These are phyloP conservation scores for Phytophthora nicotianae DNA, from an alignment of 352 stramenopile genomes.

Conservation along the genomic window DNA sequence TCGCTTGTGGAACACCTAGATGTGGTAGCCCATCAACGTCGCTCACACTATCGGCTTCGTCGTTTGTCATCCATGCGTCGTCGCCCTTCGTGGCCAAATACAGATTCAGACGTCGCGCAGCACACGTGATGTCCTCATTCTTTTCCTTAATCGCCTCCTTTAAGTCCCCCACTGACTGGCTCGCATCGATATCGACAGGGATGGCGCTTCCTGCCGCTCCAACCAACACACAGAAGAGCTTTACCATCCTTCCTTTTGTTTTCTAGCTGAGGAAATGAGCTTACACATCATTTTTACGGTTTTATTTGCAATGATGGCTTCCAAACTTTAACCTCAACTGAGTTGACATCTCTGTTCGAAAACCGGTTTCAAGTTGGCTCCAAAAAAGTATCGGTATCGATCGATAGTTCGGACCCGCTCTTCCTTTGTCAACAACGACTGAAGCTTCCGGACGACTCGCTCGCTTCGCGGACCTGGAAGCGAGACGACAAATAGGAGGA, in stretches of 20 bases:
- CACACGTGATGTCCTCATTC: not conserved
- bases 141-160: conserved; percentile 2
- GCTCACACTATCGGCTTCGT: not conserved
- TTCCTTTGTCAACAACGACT: conserved; percentile 26
- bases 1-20: not conserved
- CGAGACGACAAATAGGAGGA: conserved; percentile 26
- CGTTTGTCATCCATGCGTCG: conserved; percentile 1
- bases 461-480: conserved; percentile 35
- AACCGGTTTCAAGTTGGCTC: too few relatives aligned
- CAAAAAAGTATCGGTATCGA: not conserved
- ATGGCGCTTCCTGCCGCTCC: too few relatives aligned
- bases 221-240: not conserved
- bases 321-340: too few relatives aligned
- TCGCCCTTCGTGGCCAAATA: conserved; percentile 12
- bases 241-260: conserved; percentile 1
- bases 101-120: not conserved
- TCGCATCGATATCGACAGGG: too few relatives aligned
- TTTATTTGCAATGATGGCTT: too few relatives aligned
- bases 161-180: not conserved
- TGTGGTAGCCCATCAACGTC: not conserved
- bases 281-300: too few relatives aligned
- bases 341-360: not conserved
- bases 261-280: too few relatives aligned
- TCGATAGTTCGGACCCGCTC: too few relatives aligned
- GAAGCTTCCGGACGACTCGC: conserved; percentile 33